Percentiles rank a stretch among this genome's conserved stretches.
Evolutionary conservation across 306 rosid genomes (phyloP).

Genomic region (Hippophae tibetana): DNA sequence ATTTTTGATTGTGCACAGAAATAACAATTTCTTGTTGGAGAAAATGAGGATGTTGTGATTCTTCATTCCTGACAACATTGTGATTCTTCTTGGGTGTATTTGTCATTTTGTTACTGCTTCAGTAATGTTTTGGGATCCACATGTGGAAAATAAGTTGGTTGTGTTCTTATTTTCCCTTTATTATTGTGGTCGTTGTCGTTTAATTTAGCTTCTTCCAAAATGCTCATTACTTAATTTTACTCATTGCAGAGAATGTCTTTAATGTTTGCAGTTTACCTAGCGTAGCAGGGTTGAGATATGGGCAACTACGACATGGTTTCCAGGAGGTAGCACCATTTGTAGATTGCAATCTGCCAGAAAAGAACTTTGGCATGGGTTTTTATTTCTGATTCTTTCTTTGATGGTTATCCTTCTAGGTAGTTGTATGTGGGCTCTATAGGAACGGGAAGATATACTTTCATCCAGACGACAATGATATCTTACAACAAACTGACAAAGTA

Average conservation of each 20-base stretch:
- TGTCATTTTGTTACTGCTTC: too few relatives aligned
- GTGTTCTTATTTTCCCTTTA: neutral
- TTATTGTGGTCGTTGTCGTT: neutral
- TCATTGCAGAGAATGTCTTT: slow-evolving; percentile 83
- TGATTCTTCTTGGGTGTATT: neutral
- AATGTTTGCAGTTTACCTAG: slow-evolving; percentile 58
- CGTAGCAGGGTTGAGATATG: slow-evolving; percentile 56
- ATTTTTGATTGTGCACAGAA: too few relatives aligned
- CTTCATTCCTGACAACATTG: neutral
- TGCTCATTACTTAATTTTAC: slow-evolving; percentile 21
- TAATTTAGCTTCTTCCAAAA: slow-evolving; percentile 5
- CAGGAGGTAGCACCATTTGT: slow-evolving; percentile 44
- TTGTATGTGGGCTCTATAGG: slow-evolving; percentile 84
- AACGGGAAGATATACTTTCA: slow-evolving; percentile 76
- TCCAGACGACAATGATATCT: slow-evolving; percentile 68
- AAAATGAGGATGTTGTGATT: too few relatives aligned
- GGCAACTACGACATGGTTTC: slow-evolving; percentile 53
- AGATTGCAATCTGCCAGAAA: slow-evolving; percentile 14
- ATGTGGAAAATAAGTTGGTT: neutral
- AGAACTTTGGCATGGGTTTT: slow-evolving; percentile 8
- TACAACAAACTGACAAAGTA: slow-evolving; percentile 83
- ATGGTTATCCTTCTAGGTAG: slow-evolving; percentile 49
- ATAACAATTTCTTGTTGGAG: too few relatives aligned
- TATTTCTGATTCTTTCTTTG: slow-evolving; percentile 11
- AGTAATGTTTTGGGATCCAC: neutral